Evolutionary conservation across 2,329 filamentous ascomycete genomes (phyloP).

Genomic region (Fusarium transvaalense): DNA sequence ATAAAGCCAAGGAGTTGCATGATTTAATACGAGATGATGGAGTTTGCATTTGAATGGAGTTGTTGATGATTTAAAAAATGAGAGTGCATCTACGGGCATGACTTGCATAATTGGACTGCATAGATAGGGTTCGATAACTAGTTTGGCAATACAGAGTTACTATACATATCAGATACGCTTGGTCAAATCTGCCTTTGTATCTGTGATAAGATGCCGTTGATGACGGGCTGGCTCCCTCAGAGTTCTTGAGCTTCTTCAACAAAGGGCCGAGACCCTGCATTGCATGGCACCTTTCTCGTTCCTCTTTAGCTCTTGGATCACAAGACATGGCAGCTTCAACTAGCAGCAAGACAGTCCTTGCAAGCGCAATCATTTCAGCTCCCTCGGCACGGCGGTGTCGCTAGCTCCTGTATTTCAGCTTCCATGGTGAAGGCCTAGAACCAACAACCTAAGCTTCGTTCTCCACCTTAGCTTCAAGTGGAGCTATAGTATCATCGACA

Average conservation of each 20-base stretch:
- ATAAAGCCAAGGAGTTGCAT: slow-evolving; percentile 35
- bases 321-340: not conserved
- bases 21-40: not conserved
- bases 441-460: slow-evolving; percentile 2
- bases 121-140: slow-evolving; percentile 4
- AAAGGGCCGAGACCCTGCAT: not conserved
- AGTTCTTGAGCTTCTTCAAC: not conserved
- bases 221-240: slow-evolving; percentile 23
- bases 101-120: not conserved
- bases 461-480: slow-evolving; percentile 18
- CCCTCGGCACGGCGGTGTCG: slow-evolving; percentile 24
- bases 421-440: not conserved
- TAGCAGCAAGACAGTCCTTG: not conserved
- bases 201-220: not conserved
- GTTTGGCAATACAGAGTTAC: slow-evolving; percentile 1
- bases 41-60: slow-evolving; percentile 36
- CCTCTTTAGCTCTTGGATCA: slow-evolving; percentile 17
- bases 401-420: slow-evolving; percentile 25
- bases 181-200: not conserved
- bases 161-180: slow-evolving; percentile 9
- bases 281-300: slow-evolving; percentile 17
- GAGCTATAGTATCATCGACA: slow-evolving; percentile 8
- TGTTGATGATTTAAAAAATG: slow-evolving; percentile 8
- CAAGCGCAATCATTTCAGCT: slow-evolving; percentile 30
- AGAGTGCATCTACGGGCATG: slow-evolving; percentile 19